These are phyloP conservation scores for Medicago lupulina DNA, from an alignment of 306 rosid genomes.

Conservation along the genomic window DNA sequence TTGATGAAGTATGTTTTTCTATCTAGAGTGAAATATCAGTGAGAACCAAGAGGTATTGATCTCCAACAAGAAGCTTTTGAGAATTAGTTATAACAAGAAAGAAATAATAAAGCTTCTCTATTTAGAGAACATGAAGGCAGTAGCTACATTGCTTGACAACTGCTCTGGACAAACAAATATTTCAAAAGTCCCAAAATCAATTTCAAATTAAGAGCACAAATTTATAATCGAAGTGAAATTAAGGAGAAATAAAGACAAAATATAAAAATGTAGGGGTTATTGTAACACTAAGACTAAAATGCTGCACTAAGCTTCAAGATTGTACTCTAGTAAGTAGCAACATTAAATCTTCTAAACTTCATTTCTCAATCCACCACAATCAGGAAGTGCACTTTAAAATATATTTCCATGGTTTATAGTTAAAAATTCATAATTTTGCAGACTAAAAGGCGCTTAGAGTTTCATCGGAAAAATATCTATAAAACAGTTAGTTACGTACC, in stretches of 20 bases:
- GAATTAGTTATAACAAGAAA: neutral
- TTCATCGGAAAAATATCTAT: slow-evolving; percentile 16
- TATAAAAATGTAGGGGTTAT: neutral
- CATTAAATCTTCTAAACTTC: slow-evolving; percentile 28
- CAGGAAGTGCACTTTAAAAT: neutral
- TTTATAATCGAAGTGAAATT: neutral
- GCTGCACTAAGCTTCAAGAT: neutral
- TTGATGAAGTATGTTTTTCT: slow-evolving; percentile 13
- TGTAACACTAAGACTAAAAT: slow-evolving; percentile 11
- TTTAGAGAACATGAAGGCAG: slow-evolving; percentile 19
- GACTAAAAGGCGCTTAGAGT: slow-evolving; percentile 6
- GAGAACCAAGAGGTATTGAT: slow-evolving; percentile 3
- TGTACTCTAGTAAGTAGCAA: neutral
- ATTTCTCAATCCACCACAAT: slow-evolving; percentile 20
- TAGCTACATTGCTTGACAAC: slow-evolving; percentile 20
- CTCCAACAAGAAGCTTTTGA: slow-evolving; percentile 23
- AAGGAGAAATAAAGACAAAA: neutral
- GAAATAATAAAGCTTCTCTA: slow-evolving; percentile 2
- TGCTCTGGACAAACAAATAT: slow-evolving; percentile 6
- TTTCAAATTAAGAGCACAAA: slow-evolving; percentile 7
- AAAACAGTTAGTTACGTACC: slow-evolving; percentile 54
- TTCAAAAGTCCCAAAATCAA: neutral
- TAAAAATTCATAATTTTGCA: neutral
- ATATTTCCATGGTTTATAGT: slow-evolving; percentile 27
- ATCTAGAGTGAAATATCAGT: neutral